phyloP scores from a whole-genome alignment of 805 yeast genomes.

The Tetrapisispora fleetii region DNA sequence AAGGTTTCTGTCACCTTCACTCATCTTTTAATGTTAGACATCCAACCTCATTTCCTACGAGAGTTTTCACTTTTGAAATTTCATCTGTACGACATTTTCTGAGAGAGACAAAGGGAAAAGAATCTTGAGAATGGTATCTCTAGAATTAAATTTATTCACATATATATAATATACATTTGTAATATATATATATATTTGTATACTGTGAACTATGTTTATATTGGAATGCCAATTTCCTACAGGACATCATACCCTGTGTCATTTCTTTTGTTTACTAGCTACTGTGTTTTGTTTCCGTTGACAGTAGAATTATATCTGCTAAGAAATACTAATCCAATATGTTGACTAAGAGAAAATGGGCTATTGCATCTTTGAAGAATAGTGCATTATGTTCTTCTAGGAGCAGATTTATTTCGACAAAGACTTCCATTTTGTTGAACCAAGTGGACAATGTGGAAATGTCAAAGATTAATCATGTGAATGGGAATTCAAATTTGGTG shows the following conservation, averaged over 20 bases:
- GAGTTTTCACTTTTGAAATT: too few species aligned
- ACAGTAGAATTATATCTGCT: too few species aligned
- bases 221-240: too few species aligned
- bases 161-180: too few species aligned
- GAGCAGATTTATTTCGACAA: constrained; percentile 8
- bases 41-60: not conserved
- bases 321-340: not conserved
- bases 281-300: not conserved
- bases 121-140: not conserved
- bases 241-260: too few species aligned
- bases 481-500: constrained; percentile 1
- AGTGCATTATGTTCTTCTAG: constrained; percentile 1
- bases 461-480: not conserved
- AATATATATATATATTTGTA: too few species aligned
- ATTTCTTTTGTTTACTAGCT: not conserved
- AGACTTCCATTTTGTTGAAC: constrained; percentile 7
- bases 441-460: constrained; percentile 5
- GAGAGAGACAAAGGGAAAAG: not conserved
- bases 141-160: not conserved
- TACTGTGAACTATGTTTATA: not conserved
- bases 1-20: not conserved
- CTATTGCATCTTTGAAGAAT: not conserved
- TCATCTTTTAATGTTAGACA: not conserved
- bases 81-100: not conserved
- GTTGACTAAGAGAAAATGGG: not conserved